Evolutionary conservation across 805 yeast genomes (phyloP).

Genomic region (Candida nemodendra): DNA sequence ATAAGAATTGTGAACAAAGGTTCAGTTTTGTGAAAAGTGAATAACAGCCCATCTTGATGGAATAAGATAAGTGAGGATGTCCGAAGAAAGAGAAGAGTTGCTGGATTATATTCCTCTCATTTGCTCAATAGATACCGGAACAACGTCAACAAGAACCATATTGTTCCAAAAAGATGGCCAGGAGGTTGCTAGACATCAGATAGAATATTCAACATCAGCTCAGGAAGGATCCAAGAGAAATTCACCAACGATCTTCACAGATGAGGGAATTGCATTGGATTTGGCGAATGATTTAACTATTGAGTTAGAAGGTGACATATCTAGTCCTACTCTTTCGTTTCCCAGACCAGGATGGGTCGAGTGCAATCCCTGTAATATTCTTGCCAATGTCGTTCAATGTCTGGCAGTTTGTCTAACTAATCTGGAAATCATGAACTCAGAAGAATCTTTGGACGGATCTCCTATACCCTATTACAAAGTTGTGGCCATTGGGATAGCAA

Average conservation of each 20-base stretch:
- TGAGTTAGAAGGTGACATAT: slow-evolving; percentile 59
- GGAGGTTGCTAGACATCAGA: slow-evolving; percentile 86
- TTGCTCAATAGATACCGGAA: slow-evolving; percentile 85
- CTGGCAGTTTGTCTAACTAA: slow-evolving; percentile 61
- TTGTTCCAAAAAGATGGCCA: slow-evolving; percentile 69
- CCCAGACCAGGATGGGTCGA: slow-evolving; percentile 94
- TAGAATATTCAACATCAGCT: slow-evolving; percentile 81
- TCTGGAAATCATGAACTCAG: slow-evolving; percentile 55
- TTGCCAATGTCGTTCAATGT: slow-evolving; percentile 80
- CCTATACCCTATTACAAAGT: slow-evolving; percentile 44
- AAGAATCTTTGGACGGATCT: slow-evolving; percentile 35
- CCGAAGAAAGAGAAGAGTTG: too few species aligned
- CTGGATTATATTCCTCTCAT: slow-evolving; percentile 38
- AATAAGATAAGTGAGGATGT: too few species aligned
- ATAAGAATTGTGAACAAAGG: too few species aligned
- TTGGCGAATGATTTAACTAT: slow-evolving; percentile 43
- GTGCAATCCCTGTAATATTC: slow-evolving; percentile 81
- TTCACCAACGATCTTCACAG: slow-evolving; percentile 59
- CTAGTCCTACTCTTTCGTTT: slow-evolving; percentile 66
- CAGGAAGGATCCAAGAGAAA: slow-evolving; percentile 38
- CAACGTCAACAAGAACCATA: slow-evolving; percentile 88
- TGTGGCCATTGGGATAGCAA: slow-evolving; percentile 81
- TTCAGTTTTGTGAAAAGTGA: background rate
- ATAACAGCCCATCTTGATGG: slow-evolving; percentile 3
- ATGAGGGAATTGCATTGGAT: slow-evolving; percentile 71